phyloP scores from a whole-genome alignment of 202 grass and related monocot genomes.

The Bolboschoenoplectus hybrid region DNA sequence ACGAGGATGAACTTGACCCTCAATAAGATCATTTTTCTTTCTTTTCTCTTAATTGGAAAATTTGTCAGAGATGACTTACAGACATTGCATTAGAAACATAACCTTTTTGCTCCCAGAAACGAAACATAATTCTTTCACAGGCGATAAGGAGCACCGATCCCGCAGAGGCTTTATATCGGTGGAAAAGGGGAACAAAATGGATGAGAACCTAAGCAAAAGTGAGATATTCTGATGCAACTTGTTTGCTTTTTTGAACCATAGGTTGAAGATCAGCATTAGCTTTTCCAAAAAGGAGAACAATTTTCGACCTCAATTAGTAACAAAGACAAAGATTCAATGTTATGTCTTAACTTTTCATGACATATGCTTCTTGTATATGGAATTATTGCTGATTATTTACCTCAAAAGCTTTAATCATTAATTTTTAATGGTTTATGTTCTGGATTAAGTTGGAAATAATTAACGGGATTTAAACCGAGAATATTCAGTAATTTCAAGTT shows the following conservation, averaged over 20 bases:
- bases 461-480: slow-evolving; percentile 6
- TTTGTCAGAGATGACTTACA: slow-evolving; percentile 45
- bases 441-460: not conserved
- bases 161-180: slow-evolving; percentile 39
- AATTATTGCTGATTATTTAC: not conserved
- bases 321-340: not conserved
- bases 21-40: not conserved
- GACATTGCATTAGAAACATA: slow-evolving; percentile 58
- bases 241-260: slow-evolving; percentile 23
- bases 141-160: slow-evolving; percentile 11
- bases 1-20: not conserved
- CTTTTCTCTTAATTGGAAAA: not conserved
- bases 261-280: slow-evolving; percentile 7
- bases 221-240: slow-evolving; percentile 25
- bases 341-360: slow-evolving; percentile 28
- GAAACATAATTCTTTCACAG: slow-evolving; percentile 40
- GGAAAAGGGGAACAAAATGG: not conserved
- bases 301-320: slow-evolving; percentile 16
- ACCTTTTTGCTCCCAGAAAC: slow-evolving; percentile 48
- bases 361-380: slow-evolving; percentile 16
- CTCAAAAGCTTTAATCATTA: not conserved
- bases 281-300: not conserved
- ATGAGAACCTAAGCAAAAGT: slow-evolving; percentile 34
- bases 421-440: not conserved
- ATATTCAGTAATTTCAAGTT: not conserved